phyloP scores from a whole-genome alignment of 2,329 filamentous ascomycete genomes.

The Blumeria graminis region DNA sequence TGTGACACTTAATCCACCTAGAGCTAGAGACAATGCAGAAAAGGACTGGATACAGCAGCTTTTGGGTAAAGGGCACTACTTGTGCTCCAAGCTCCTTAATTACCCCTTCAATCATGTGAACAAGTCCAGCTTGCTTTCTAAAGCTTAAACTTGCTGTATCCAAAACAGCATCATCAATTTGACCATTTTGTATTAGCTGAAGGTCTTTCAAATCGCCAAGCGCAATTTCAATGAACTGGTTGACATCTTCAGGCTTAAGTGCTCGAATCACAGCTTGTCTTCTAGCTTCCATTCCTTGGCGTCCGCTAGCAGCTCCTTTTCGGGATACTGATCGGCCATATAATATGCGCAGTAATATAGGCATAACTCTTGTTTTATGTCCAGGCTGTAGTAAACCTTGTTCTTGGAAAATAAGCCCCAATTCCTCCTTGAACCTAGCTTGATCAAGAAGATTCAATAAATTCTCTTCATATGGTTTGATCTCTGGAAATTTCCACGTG shows the following conservation, averaged over 20 bases:
- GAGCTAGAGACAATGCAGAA: slow-evolving; percentile 58
- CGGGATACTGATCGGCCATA: slow-evolving; percentile 78
- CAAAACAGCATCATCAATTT: slow-evolving; percentile 21
- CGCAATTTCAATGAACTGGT: slow-evolving; percentile 61
- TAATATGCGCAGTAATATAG: slow-evolving; percentile 62
- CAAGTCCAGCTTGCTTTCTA: slow-evolving; percentile 69
- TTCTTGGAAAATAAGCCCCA: slow-evolving; percentile 67
- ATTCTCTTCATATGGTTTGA: slow-evolving; percentile 64
- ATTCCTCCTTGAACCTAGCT: slow-evolving; percentile 72
- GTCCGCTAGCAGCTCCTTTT: slow-evolving; percentile 50
- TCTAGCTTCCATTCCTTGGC: slow-evolving; percentile 58
- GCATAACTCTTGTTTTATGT: slow-evolving; percentile 54
- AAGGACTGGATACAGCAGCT: slow-evolving; percentile 51
- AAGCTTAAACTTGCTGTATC: slow-evolving; percentile 33
- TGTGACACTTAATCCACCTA: slow-evolving; percentile 24
- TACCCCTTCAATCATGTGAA: slow-evolving; percentile 77
- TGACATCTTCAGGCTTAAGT: slow-evolving; percentile 48
- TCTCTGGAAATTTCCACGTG: slow-evolving; percentile 61
- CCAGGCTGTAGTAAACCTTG: slow-evolving; percentile 47
- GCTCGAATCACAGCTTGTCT: slow-evolving; percentile 61
- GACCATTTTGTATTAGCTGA: slow-evolving; percentile 24
- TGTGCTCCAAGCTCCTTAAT: slow-evolving; percentile 62
- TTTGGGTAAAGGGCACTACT: slow-evolving; percentile 40
- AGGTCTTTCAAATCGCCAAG: slow-evolving; percentile 44
- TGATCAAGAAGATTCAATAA: slow-evolving; percentile 75